Conservation (phyloP, 192 early-diverging fungal genomes). For the Backusella sp. region DNA sequence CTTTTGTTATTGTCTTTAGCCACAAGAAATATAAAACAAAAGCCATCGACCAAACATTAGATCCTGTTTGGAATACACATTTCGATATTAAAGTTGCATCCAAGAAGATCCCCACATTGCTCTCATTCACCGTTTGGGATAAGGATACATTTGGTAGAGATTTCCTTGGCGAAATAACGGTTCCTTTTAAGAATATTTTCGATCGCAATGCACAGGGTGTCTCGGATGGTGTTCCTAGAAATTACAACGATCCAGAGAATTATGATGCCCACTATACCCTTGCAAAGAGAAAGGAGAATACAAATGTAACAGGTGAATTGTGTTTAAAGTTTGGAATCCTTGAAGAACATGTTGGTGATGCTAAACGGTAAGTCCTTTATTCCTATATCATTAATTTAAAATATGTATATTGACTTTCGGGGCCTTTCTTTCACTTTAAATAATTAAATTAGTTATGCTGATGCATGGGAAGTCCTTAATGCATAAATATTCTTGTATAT, state of each 20-base stretch:
- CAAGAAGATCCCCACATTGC: conserved; percentile 31
- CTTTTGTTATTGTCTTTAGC: conserved; percentile 10
- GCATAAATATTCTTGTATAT: neutral
- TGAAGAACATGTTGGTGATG: conserved; percentile 18
- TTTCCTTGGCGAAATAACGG: conserved; percentile 60
- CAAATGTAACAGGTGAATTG: conserved; percentile 24
- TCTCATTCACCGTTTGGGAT: conserved; percentile 63
- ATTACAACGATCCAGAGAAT: conserved; percentile 28
- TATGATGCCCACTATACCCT: conserved; percentile 9
- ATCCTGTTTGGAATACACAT: conserved; percentile 61
- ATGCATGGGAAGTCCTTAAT: neutral
- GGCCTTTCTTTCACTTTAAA: neutral
- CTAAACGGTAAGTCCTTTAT: conserved; percentile 7
- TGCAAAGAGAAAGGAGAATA: conserved; percentile 21
- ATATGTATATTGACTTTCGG: neutral
- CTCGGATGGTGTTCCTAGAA: conserved; percentile 14
- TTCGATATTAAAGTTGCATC: conserved; percentile 55
- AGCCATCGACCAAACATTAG: conserved; percentile 56
- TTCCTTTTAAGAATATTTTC: conserved; percentile 46
- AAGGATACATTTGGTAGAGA: conserved; percentile 61
- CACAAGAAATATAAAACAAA: conserved; percentile 58
- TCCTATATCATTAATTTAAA: neutral
- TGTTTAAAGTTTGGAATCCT: conserved; percentile 27
- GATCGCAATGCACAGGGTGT: conserved; percentile 20
- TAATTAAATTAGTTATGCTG: neutral